These are phyloP conservation scores for Cubamyces sp. DNA, from an alignment of 768 basidiomycete species.

Conservation along the genomic window DNA sequence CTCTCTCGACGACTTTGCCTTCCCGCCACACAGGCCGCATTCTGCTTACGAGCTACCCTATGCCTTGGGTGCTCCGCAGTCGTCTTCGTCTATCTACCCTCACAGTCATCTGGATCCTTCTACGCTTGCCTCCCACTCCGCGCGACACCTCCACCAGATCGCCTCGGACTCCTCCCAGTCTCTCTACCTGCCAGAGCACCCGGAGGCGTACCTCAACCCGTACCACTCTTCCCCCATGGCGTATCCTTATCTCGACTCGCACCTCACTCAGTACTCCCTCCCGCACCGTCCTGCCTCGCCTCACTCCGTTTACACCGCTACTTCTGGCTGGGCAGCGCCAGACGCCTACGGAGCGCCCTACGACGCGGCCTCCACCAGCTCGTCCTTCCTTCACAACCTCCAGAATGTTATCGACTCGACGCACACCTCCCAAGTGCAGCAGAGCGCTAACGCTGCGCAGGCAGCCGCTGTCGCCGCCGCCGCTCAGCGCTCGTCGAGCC, in stretches of 20 bases:
- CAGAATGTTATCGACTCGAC: constrained; percentile 16
- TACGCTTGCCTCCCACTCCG: not conserved
- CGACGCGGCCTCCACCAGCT: constrained; percentile 5
- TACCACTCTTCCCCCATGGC: not conserved
- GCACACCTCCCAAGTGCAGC: constrained; percentile 17
- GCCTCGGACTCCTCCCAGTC: constrained; percentile 1
- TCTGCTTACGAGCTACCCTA: constrained; percentile 26
- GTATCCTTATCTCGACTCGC: not conserved
- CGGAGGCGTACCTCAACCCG: constrained; percentile 2
- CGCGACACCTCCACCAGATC: not conserved
- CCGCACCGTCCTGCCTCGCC: constrained; percentile 17
- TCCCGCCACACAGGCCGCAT: constrained; percentile 12
- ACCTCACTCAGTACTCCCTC: constrained; percentile 3
- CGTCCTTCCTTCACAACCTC: constrained; percentile 10
- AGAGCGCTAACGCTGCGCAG: not conserved
- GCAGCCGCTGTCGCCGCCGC: not conserved
- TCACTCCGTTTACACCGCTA: constrained; percentile 17
- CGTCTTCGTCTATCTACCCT: constrained; percentile 7
- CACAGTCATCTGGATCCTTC: constrained; percentile 11
- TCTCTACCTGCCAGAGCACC: constrained; percentile 11
- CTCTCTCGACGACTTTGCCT: constrained; percentile 27
- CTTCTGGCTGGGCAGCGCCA: constrained; percentile 6
- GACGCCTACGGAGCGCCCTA: constrained; percentile 2
- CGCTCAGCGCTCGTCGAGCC: not conserved
- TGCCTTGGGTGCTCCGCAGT: constrained; percentile 22